Evolutionary conservation across 2,329 filamentous ascomycete genomes (phyloP), one percentile per base, ranked within the genome.

Genomic region (Pseudocercospora vitis): DNA sequence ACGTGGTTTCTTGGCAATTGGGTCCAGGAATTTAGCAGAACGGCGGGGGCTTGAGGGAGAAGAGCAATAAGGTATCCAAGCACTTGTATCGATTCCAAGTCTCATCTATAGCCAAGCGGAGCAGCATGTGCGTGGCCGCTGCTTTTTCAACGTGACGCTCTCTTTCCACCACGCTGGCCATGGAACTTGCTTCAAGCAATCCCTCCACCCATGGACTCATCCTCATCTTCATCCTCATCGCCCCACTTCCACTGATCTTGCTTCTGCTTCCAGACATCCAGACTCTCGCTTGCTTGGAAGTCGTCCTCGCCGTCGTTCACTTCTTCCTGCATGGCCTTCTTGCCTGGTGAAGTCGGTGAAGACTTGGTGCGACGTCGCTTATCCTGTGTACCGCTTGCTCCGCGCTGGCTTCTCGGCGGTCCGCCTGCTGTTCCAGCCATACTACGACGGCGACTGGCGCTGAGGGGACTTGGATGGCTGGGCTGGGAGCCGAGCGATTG

Each of bases 341-440:
- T 42, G 16, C 37, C 19, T 11, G 37, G 37, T 23, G 37, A 14
- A 18, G 24, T 24, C 3, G 21, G 37, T 24, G 37, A 42, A 14
- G 37, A 42, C 37, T 23, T 18, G 14, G 37, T 42, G 18, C 37
- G 37, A 26, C 37, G 37, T 23, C 37, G 37, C 37, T 42, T 42
- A 42, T 23, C 11, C 14, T 37, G 33, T 7, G 11, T 21, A n/a
- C 12, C 31, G n/a, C 16, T 12, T 8, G 6, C 31, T 33, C 31
- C 16, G 31, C 7, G 11, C 18, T 14, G 33, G 21, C 16, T 19
- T 21, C 18, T 24, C 18, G 37, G 19, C 11, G 16, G 21, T 14
- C 18, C 24, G 37, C n/a, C 37, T 11, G 18, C 19, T 21, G 19
- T 42, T 12, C 18, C 16, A 23, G 19, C 19, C 7, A 24, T 18